These are phyloP conservation scores for Elsinoe batatas DNA, from an alignment of 2,329 filamentous ascomycete genomes.

Conservation along the genomic window DNA sequence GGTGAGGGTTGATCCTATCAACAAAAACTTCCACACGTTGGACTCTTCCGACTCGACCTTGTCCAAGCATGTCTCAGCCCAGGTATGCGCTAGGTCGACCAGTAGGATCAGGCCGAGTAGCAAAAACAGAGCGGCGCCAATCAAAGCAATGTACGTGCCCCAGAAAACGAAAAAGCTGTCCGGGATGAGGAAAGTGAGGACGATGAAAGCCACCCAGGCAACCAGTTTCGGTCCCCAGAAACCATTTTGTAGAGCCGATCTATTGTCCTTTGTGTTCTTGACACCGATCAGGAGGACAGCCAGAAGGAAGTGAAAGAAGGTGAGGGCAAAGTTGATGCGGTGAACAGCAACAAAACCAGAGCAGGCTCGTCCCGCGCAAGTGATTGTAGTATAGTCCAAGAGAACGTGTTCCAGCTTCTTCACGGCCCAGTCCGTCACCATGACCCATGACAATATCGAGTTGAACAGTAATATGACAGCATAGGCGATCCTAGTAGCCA, in stretches of 20 bases:
- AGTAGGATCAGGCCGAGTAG: slow-evolving; percentile 84
- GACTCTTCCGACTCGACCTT: slow-evolving; percentile 90
- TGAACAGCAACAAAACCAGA: slow-evolving; percentile 95
- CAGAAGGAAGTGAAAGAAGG: slow-evolving; percentile 82
- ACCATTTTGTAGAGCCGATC: slow-evolving; percentile 89
- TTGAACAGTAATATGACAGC: slow-evolving; percentile 87
- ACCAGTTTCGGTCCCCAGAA: slow-evolving; percentile 97
- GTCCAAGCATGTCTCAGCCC: slow-evolving; percentile 90
- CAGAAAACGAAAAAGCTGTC: slow-evolving; percentile 91
- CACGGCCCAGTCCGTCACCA: slow-evolving; percentile 98
- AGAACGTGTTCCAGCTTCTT: slow-evolving; percentile 88
- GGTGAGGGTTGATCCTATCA: slow-evolving; percentile 83
- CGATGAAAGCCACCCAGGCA: slow-evolving; percentile 75
- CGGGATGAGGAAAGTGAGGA: slow-evolving; percentile 90
- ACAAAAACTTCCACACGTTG: slow-evolving; percentile 67
- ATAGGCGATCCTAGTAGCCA: slow-evolving; percentile 83
- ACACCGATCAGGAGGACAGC: slow-evolving; percentile 80
- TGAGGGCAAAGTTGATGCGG: slow-evolving; percentile 94
- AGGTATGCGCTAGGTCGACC: slow-evolving; percentile 90
- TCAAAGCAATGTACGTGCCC: slow-evolving; percentile 86
- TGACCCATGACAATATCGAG: slow-evolving; percentile 95
- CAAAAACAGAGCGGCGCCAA: slow-evolving; percentile 85
- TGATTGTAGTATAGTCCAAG: slow-evolving; percentile 91
- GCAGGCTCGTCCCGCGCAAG: slow-evolving; percentile 81
- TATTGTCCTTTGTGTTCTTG: slow-evolving; percentile 72